Conservation (phyloP, 441 rosid genomes). For the Brassica hybrid region DNA sequence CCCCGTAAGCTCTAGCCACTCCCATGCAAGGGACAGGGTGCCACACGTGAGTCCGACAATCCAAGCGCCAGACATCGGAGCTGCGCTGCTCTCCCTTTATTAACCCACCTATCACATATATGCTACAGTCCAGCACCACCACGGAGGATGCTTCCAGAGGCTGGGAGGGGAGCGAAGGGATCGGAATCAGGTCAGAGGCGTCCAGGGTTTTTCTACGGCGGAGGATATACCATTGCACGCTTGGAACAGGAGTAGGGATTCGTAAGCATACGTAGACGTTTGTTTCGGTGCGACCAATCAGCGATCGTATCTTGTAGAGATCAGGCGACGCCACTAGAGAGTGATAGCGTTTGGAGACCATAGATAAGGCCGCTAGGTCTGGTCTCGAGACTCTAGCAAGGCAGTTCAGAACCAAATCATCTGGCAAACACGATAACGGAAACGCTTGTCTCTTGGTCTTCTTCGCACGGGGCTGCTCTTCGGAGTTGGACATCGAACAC, state of each 20-base stretch:
- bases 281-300: background rate
- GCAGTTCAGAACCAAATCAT: slow-evolving; percentile 5
- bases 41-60: background rate
- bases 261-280: background rate
- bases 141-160: background rate
- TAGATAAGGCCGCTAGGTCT: background rate
- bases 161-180: slow-evolving; percentile 4
- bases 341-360: background rate
- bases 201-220: background rate
- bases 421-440: background rate
- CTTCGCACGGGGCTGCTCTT: background rate
- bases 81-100: background rate
- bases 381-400: background rate
- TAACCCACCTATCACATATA: background rate
- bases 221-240: background rate
- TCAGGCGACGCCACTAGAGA: background rate
- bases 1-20: background rate
- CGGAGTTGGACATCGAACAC: background rate
- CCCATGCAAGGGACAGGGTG: background rate
- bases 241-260: background rate
- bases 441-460: background rate
- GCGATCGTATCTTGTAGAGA: slow-evolving; percentile 3
- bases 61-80: background rate
- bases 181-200: background rate
- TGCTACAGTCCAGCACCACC: background rate